These are phyloP conservation scores for Pseudofabraea citricarpa DNA, from an alignment of 2,329 filamentous ascomycete genomes.

Conservation along the genomic window DNA sequence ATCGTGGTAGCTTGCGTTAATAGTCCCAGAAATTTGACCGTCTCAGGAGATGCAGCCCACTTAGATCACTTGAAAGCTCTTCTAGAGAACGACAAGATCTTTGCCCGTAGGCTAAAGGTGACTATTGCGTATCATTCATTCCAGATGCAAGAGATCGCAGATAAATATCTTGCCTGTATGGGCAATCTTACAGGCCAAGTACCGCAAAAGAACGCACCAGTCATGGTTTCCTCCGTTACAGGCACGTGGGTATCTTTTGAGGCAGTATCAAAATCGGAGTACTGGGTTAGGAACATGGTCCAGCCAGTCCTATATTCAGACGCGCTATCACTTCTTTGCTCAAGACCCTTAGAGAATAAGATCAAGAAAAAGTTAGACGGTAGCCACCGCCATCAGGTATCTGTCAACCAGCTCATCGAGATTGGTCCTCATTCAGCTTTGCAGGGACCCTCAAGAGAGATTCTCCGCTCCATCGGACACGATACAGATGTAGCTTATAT, in stretches of 20 bases:
- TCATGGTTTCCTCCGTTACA: not conserved
- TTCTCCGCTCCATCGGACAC: not conserved
- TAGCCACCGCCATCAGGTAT: too few relatives aligned
- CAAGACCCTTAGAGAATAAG: too few relatives aligned
- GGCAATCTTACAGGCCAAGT: too few relatives aligned
- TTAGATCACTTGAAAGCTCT: conserved; percentile 11
- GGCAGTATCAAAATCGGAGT: too few relatives aligned
- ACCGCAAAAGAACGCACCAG: too few relatives aligned
- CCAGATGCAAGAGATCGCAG: conserved; percentile 15
- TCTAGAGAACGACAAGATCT: conserved; percentile 13
- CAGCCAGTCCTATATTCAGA: too few relatives aligned
- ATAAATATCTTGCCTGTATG: not conserved
- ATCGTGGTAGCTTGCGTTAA: conserved; percentile 26
- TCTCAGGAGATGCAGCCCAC: conserved; percentile 11
- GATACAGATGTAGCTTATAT: conserved; percentile 2
- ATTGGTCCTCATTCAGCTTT: conserved; percentile 3
- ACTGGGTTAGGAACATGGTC: conserved; percentile 43
- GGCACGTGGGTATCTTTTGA: too few relatives aligned
- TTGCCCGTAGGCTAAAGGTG: conserved; percentile 14
- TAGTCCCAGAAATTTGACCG: conserved; percentile 12
- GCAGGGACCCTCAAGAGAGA: conserved; percentile 8
- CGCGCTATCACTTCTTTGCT: too few relatives aligned
- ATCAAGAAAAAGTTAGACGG: not conserved
- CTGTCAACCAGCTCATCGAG: not conserved
- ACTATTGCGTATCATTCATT: conserved; percentile 19